Percentiles rank a stretch among this genome's conserved stretches.
Evolutionary conservation across 176 grass and related monocot genomes (phyloP).

Genomic region (Carex myosuroides): DNA sequence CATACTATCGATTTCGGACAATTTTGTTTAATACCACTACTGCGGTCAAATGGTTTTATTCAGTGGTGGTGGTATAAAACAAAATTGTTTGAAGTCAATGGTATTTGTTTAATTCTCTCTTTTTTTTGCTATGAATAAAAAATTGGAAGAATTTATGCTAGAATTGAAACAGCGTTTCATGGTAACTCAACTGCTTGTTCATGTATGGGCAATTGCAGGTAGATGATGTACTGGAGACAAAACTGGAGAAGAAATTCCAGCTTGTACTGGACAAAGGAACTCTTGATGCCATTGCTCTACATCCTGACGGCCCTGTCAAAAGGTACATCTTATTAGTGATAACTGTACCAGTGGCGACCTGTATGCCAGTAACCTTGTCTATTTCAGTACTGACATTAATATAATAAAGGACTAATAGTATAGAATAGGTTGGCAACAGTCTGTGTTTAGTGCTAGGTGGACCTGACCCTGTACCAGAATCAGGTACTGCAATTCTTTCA

Average conservation of each 20-base stretch:
- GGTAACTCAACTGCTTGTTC: background rate
- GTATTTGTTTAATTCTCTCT: no score
- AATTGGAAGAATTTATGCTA: background rate
- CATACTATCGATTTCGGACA: no score
- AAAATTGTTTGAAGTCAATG: no score
- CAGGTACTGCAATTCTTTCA: background rate
- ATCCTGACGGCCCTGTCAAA: slow-evolving; percentile 82
- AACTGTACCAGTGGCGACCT: background rate
- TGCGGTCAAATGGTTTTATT: no score
- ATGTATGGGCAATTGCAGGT: slow-evolving; percentile 38
- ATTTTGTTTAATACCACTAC: no score
- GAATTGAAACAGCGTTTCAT: slow-evolving; percentile 16
- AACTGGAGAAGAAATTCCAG: slow-evolving; percentile 74
- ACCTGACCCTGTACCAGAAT: background rate
- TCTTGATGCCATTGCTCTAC: slow-evolving; percentile 77
- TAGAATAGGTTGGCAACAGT: background rate
- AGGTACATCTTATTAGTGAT: slow-evolving; percentile 33
- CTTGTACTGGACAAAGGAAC: slow-evolving; percentile 96
- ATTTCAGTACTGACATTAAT: background rate
- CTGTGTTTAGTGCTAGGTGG: background rate
- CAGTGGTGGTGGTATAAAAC: no score
- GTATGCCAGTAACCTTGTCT: background rate
- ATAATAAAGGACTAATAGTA: background rate
- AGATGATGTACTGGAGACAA: slow-evolving; percentile 92
- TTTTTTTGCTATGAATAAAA: no score